These are phyloP conservation scores for Schoenoplectus triqueter DNA, from an alignment of 202 grass and related monocot genomes.

Conservation along the genomic window DNA sequence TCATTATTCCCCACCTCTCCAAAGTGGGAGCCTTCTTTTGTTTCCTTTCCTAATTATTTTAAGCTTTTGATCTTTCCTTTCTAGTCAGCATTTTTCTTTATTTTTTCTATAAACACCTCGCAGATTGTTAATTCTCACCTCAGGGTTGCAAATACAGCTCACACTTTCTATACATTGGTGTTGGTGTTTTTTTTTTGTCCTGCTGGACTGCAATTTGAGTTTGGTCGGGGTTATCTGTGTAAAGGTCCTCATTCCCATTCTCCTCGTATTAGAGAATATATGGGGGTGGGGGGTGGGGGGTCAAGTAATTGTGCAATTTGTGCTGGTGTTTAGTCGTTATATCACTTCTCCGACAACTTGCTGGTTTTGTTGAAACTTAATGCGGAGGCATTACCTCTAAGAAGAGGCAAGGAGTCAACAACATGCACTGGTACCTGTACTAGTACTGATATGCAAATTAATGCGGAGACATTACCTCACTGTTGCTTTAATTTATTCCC, in stretches of 20 bases:
- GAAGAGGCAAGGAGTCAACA: slow-evolving; percentile 37
- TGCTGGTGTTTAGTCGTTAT: slow-evolving; percentile 31
- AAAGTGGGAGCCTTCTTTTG: slow-evolving; percentile 44
- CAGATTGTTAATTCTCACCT: background rate
- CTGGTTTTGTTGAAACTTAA: slow-evolving; percentile 42
- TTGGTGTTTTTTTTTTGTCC: background rate
- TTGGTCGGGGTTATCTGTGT: background rate
- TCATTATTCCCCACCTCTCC: slow-evolving; percentile 43
- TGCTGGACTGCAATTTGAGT: background rate
- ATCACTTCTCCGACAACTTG: slow-evolving; percentile 25
- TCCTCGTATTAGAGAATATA: slow-evolving; percentile 28
- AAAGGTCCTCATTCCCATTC: slow-evolving; percentile 17
- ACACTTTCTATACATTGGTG: slow-evolving; percentile 9
- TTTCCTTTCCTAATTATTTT: slow-evolving; percentile 26
- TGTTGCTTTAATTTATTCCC: slow-evolving; percentile 42
- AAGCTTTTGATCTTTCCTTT: slow-evolving; percentile 33
- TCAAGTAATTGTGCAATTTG: slow-evolving; percentile 17
- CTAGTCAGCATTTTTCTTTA: slow-evolving; percentile 26
- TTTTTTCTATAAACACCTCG: slow-evolving; percentile 11
- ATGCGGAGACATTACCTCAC: slow-evolving; percentile 30
- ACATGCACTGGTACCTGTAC: slow-evolving; percentile 38
- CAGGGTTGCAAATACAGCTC: background rate
- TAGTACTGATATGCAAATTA: slow-evolving; percentile 42
- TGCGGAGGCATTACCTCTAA: too few species aligned
- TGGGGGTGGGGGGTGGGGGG: slow-evolving; percentile 4